Percentiles rank a stretch among this genome's conserved stretches.
Evolutionary conservation across 2,329 filamentous ascomycete species (phyloP).

Genomic region (Sclerotinia spermophila): DNA sequence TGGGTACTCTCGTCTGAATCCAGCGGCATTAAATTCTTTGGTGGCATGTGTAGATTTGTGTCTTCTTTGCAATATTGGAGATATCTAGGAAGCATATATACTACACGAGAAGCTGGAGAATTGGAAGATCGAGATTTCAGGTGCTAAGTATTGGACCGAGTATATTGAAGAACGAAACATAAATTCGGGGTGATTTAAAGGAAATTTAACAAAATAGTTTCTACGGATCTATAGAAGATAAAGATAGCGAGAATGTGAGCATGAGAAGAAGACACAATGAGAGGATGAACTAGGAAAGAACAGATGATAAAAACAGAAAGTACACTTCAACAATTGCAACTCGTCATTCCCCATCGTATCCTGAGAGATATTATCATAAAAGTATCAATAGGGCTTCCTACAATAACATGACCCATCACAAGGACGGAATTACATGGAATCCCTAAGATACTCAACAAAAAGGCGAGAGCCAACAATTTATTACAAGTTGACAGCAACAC

Average conservation of each 20-base stretch:
- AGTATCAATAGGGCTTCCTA: background rate
- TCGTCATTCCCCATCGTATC: background rate
- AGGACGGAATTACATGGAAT: background rate
- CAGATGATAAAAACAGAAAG: constrained; percentile 20
- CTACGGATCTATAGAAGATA: background rate
- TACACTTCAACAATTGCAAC: background rate
- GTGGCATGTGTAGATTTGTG: constrained; percentile 21
- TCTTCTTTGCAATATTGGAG: background rate
- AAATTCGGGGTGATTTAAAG: background rate
- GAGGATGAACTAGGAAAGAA: background rate
- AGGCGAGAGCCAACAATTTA: background rate
- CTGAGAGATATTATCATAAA: background rate
- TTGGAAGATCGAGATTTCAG: background rate
- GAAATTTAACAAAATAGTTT: fast-evolving
- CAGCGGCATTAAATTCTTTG: constrained; percentile 25
- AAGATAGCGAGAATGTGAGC: background rate
- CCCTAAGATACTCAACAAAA: background rate
- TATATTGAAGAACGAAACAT: background rate
- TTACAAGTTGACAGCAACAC: background rate
- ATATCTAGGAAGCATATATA: background rate
- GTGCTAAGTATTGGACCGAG: background rate
- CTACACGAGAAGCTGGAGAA: background rate
- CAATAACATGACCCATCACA: background rate
- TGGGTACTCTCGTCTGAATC: constrained; percentile 36
- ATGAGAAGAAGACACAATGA: background rate